Conservation (phyloP, 177 flowering plant species). For the Tripterygium wilfordii region DNA sequence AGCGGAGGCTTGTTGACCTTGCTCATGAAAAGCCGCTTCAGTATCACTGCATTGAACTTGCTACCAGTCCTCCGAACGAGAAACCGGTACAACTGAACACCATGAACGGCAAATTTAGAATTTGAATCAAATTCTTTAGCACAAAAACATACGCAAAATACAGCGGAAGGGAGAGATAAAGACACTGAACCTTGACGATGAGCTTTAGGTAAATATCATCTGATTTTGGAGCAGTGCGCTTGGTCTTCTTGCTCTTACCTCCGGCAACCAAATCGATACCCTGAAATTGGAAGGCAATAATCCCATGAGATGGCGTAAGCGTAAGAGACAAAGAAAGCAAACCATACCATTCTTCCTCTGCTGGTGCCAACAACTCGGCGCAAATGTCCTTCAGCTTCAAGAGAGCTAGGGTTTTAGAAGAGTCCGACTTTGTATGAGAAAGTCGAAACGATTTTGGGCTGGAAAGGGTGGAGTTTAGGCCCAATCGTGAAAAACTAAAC, state of each 20-base stretch:
- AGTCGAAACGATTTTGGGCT: no score
- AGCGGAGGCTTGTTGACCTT: constrained; percentile 60
- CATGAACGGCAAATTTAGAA: constrained; percentile 14
- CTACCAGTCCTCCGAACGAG: constrained; percentile 70
- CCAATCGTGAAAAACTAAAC: no score
- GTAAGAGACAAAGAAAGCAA: no score
- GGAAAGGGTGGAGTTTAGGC: no score
- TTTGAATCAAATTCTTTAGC: not conserved
- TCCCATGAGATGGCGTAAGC: no score
- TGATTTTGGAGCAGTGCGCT: constrained; percentile 65
- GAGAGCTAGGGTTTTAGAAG: no score
- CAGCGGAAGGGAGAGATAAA: not conserved
- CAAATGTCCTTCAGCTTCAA: no score
- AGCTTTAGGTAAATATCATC: constrained; percentile 68
- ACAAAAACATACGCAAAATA: not conserved
- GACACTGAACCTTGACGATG: constrained; percentile 62
- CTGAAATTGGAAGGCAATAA: constrained; percentile 18
- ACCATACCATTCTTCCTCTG: no score
- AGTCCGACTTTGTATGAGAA: no score
- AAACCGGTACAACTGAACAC: constrained; percentile 75
- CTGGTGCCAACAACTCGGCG: no score
- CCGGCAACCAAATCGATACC: constrained; percentile 71
- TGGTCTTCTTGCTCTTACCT: constrained; percentile 68
- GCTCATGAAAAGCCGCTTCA: constrained; percentile 78
- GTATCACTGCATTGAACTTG: constrained; percentile 63